Conservation (phyloP, 208 protist genomes). For the Leishmania gerbilli region DNA sequence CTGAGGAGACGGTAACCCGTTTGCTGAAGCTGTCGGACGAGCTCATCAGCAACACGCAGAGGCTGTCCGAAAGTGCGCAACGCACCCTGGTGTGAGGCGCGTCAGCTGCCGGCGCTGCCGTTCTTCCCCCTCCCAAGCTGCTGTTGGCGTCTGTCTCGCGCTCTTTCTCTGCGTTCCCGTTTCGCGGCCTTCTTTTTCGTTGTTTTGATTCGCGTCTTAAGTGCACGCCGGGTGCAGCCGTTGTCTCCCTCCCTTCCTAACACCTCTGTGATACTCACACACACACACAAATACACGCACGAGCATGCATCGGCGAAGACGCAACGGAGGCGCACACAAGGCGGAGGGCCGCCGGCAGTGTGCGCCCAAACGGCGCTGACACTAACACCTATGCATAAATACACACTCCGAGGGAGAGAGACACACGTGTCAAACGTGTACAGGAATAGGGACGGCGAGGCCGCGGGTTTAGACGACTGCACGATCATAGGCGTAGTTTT, state of each 20-base stretch:
- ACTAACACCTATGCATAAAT: neutral
- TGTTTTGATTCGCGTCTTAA: neutral
- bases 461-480: neutral
- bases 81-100: neutral
- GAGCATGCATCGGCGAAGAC: neutral
- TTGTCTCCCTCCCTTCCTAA: neutral
- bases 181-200: neutral
- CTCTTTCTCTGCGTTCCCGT: neutral
- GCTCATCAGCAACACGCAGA: constrained; percentile 39
- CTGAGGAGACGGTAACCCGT: constrained; percentile 49
- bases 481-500: neutral
- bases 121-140: neutral
- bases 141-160: neutral
- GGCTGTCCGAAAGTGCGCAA: constrained; percentile 14
- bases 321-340: too few relatives aligned
- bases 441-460: neutral
- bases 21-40: constrained; percentile 51
- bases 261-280: neutral
- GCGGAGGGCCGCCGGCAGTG: neutral
- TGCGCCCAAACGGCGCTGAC: neutral
- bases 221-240: neutral
- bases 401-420: neutral
- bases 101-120: neutral
- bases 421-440: neutral
- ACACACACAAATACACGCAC: neutral